Conservation (phyloP, 23 red algal species). For the Gracilariopsis chorda region DNA sequence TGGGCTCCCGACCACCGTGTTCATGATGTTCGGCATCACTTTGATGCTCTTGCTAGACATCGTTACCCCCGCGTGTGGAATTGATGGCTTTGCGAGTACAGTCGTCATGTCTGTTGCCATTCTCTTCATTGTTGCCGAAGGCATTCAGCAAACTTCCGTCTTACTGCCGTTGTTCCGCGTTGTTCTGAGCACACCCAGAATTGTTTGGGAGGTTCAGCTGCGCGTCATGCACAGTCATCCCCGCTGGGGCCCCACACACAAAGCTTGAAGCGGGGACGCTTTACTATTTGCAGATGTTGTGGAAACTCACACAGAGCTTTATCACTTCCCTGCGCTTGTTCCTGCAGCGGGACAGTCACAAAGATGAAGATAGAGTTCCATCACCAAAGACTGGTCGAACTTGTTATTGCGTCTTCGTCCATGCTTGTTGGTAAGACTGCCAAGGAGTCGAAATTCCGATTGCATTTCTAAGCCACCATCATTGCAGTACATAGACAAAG, state of each 20-base stretch:
- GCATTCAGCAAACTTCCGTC: constrained; percentile 59
- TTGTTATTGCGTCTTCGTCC: constrained; percentile 58
- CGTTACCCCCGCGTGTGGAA: constrained; percentile 23
- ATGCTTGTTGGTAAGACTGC: constrained; percentile 46
- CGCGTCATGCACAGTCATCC: constrained; percentile 28
- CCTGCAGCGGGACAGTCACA: constrained; percentile 51
- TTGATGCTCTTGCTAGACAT: constrained; percentile 36
- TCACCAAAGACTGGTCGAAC: constrained; percentile 53
- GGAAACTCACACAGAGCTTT: constrained; percentile 68
- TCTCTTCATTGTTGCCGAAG: constrained; percentile 67
- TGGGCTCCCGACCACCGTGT: constrained; percentile 4
- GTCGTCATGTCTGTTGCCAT: constrained; percentile 60
- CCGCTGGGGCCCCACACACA: constrained; percentile 37
- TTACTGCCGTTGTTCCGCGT: constrained; percentile 47
- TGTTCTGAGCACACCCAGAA: constrained; percentile 39
- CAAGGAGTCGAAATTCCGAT: constrained; percentile 54
- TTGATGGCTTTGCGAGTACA: constrained; percentile 52
- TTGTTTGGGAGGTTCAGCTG: constrained; percentile 36
- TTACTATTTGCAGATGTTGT: constrained; percentile 62
- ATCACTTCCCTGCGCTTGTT: constrained; percentile 53
- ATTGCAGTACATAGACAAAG: constrained; percentile 70
- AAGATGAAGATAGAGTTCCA: constrained; percentile 47
- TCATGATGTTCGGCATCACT: constrained; percentile 6
- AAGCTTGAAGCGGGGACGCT: constrained; percentile 41
- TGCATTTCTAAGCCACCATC: constrained; percentile 51